Evolutionary conservation across 176 grass and related monocot species (phyloP), one percentile per base, ranked within the genome.

Genomic region (Bonia amplexicaulis): DNA sequence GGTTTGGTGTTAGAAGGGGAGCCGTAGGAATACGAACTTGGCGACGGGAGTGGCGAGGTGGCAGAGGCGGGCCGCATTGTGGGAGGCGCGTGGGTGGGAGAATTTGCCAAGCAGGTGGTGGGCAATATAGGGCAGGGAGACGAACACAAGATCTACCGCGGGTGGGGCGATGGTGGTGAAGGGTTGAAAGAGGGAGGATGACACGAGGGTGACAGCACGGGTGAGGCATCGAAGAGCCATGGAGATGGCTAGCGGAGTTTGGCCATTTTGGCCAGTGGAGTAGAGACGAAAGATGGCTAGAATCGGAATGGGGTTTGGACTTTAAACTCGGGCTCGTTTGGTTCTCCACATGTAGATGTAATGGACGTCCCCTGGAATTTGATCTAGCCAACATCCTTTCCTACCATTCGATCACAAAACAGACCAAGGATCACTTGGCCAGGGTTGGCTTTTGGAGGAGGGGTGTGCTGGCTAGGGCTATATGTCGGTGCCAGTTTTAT

Each of bases 101-200:
- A 98, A 98, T 90, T 91, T 79, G 52, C 90, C 91, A 86, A 95
- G 74, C 83, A 98, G 96, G 39, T 95, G 93, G 85, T 85, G 89
- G 66, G 74, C 78, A 40, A 88, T 75, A 60, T 66, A 65, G 49
- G 84, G 52, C 17, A 63, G 25, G 45, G 87, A 79, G 13, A 77
- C 10, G 20, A 71, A 31, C 9, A 61, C 1, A 12, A 27, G 0
- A 1, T 31, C 16, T 0, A 52, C 63, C 19, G 31, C 2, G 31
- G 31, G 31, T 31, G 31, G 2, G 31, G 31, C 3, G 31, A 16
- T 26, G 16, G 69, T 40, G 1, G 64, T 12, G 48, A 90, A 84
- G 23, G 53, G 26, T 35, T 45, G 31, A 29, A 58, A 70, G 69
- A 76, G 79, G 20, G 55, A 74, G 66, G 12, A 37, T 1, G 78